Evolutionary conservation across 2,329 filamentous ascomycete genomes (phyloP).

Genomic region (Apiospora pterosperma): DNA sequence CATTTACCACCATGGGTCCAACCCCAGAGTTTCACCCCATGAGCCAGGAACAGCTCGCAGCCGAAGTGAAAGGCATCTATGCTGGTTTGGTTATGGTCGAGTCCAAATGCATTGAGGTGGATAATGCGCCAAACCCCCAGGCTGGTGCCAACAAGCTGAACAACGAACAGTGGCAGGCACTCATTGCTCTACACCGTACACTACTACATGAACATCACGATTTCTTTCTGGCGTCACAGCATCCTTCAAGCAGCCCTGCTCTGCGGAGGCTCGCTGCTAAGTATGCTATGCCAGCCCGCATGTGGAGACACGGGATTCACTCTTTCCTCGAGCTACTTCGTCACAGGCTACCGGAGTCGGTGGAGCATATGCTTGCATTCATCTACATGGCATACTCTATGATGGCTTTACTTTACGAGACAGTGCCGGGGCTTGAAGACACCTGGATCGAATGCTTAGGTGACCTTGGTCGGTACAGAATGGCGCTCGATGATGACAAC

Average conservation of each 20-base stretch:
- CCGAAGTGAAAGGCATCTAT: no score
- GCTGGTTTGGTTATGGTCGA: conserved; percentile 86
- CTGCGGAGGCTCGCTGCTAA: conserved; percentile 69
- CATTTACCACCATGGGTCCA: no score
- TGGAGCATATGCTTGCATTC: conserved; percentile 88
- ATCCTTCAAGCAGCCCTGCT: conserved; percentile 70
- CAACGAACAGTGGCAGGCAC: conserved; percentile 75
- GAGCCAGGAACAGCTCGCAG: conserved; percentile 52
- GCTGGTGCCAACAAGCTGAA: conserved; percentile 40
- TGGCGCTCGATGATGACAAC: conserved; percentile 87
- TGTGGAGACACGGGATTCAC: conserved; percentile 98
- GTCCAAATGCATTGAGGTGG: conserved; percentile 80
- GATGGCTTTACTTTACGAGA: no score
- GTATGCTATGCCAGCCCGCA: conserved; percentile 85
- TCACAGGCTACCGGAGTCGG: conserved; percentile 68
- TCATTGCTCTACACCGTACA: conserved; percentile 79
- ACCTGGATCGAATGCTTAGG: conserved; percentile 94
- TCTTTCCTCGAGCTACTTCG: conserved; percentile 75
- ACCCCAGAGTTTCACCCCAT: no score
- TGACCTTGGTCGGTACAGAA: conserved; percentile 78
- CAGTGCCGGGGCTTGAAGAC: conserved; percentile 75
- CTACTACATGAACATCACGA: conserved; percentile 80
- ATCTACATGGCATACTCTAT: conserved; percentile 91
- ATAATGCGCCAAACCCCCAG: conserved; percentile 50
- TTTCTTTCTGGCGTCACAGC: conserved; percentile 83